Evolutionary conservation across 1,284 basidiomycete species (phyloP).

Genomic region (Boletus mariae): DNA sequence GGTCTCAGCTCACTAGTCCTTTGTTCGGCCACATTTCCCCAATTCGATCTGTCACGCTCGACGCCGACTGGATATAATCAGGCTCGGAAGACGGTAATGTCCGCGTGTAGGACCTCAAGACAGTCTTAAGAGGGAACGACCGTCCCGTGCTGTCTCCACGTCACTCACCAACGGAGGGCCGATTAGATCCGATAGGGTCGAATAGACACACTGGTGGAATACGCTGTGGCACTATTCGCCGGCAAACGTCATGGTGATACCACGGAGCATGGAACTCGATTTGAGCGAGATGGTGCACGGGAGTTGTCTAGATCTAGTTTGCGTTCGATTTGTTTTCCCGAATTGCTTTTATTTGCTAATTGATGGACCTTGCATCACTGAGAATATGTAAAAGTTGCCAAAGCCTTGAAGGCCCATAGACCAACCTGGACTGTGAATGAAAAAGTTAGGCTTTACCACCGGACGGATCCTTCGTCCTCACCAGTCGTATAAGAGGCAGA

Average conservation of each 20-base stretch:
- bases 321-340: too few relatives aligned
- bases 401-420: too few relatives aligned
- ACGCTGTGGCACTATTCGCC: not conserved
- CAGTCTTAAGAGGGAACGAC: not conserved
- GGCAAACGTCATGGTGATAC: not conserved
- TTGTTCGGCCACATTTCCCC: not conserved
- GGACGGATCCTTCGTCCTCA: too few relatives aligned
- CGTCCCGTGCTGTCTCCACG: not conserved
- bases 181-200: not conserved
- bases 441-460: too few relatives aligned
- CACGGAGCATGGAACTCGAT: not conserved
- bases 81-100: not conserved
- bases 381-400: too few relatives aligned
- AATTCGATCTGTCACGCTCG: not conserved
- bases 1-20: not conserved
- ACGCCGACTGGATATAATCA: not conserved
- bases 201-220: not conserved
- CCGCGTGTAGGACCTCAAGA: not conserved
- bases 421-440: too few relatives aligned
- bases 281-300: not conserved
- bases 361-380: too few relatives aligned
- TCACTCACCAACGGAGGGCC: not conserved
- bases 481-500: too few relatives aligned
- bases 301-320: not conserved
- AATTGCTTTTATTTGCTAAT: too few relatives aligned